Percentiles rank a stretch among this genome's conserved stretches.
phyloP scores from a whole-genome alignment of 2,329 filamentous ascomycete genomes.

The Triangularia setosa region DNA sequence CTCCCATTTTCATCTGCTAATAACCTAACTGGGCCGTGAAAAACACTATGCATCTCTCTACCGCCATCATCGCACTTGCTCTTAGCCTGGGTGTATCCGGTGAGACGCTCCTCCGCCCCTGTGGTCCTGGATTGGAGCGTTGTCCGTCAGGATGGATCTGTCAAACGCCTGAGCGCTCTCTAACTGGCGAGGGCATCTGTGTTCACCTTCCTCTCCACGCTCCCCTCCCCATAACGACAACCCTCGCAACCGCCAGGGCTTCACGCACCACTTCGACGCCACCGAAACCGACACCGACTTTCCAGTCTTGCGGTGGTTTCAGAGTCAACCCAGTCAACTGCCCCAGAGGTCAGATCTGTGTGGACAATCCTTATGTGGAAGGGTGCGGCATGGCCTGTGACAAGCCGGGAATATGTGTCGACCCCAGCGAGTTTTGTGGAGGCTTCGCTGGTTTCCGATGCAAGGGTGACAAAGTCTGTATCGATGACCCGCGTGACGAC shows the following conservation, averaged over 20 bases:
- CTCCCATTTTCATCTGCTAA: not conserved
- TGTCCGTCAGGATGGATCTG: constrained; percentile 18
- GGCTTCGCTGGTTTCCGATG: constrained; percentile 38
- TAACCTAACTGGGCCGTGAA: not conserved
- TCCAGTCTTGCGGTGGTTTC: constrained; percentile 27
- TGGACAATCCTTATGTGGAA: constrained; percentile 30
- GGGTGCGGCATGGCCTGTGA: constrained; percentile 36
- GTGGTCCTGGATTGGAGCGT: no score
- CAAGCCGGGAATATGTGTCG: constrained; percentile 27
- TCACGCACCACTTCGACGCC: constrained; percentile 4
- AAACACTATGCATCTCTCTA: constrained; percentile 13
- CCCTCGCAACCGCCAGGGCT: constrained; percentile 5
- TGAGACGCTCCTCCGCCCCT: constrained; percentile 13
- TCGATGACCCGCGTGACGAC: constrained; percentile 40
- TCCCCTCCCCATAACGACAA: constrained; percentile 1
- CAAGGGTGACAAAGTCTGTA: constrained; percentile 33
- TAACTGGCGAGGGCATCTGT: constrained; percentile 23
- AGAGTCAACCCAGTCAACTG: constrained; percentile 20
- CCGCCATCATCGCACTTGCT: constrained; percentile 6
- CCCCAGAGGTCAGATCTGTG: constrained; percentile 23
- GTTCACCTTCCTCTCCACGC: constrained; percentile 15
- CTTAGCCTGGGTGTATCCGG: constrained; percentile 5
- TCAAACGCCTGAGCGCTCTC: constrained; percentile 17
- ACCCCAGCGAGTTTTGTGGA: constrained; percentile 31
- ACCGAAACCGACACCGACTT: constrained; percentile 15